Base-by-base conservation (phyloP, 768 basidiomycete genomes). In the Boletales sp. region DNA sequence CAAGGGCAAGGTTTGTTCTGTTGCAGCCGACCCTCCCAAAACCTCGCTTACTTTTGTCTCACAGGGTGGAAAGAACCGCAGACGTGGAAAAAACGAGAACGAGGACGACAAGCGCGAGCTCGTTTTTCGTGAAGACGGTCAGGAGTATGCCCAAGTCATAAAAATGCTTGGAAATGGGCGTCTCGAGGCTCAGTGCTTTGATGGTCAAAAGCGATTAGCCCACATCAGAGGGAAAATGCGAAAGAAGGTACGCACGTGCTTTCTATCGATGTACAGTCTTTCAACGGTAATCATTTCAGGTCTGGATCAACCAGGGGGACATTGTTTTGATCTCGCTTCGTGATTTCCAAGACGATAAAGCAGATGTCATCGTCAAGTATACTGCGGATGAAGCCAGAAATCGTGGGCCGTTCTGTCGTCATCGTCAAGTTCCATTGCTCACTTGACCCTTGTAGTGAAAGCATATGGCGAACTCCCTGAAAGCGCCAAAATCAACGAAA, bases 41-140 rank as follows among this genome's bases (percentile, higher is more conserved):
- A 21, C 21, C 34, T 36, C 18, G n/a, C 50, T 50, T 38, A 54
- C 48, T 11, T 11, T 30, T 21, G 17, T 29, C 30, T 37, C 51
- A 56, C 62, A 99, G 94, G 95, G 95, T 69, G 97, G 95, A 55
- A 98, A 99, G 81, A 99, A 98, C 76, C 83, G 95, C 74, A 82
- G 97, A 82, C 82, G 97, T 74, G 97, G 97, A 80, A 99, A 99
- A 83, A 98, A 97, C 74, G 95, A 99, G 77, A 97, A 95, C 74
- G 97, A 98, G 48, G 90, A 91, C 61, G 91, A 97, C 76, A 98
- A 97, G 79, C 89, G 97, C 61, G 97, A 99, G 70, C 82, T 98
- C 49, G 94, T 97, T 36, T 98, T 98, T 79, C 87, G 90, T 63
- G 95, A 98, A 70, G 97, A 98, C 65, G 95, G 95, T 8, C 97